phyloP scores from a whole-genome alignment of 129 eudicot genomes.

The Apium graveolens region DNA sequence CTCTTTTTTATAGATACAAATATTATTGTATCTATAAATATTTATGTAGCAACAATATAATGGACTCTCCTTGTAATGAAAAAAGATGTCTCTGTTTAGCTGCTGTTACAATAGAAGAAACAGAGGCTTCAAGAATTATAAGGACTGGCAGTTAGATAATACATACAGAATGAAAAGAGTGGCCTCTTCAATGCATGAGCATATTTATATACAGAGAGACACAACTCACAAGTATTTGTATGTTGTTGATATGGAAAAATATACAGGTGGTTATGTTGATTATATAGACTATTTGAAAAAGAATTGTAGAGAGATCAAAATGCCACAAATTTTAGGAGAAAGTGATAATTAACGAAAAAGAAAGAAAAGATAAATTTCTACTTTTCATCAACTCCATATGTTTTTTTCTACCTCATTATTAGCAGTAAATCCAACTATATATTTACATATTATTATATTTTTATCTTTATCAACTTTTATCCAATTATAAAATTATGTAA shows the following conservation, averaged over 20 bases:
- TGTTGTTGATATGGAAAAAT: neutral
- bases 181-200: neutral
- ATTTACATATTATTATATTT: too few relatives aligned
- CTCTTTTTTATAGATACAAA: neutral
- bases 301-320: neutral
- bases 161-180: neutral
- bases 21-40: too few relatives aligned
- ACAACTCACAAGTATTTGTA: neutral
- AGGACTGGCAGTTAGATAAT: neutral
- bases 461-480: too few relatives aligned
- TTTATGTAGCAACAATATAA: neutral
- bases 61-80: neutral
- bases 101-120: neutral
- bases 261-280: neutral
- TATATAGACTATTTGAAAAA: neutral
- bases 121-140: neutral
- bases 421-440: too few relatives aligned
- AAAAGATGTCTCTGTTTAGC: neutral
- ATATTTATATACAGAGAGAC: neutral
- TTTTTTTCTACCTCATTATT: too few relatives aligned
- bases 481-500: too few relatives aligned
- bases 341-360: neutral
- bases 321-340: neutral
- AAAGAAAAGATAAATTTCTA: too few relatives aligned
- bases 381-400: too few relatives aligned